Conservation (phyloP, 305 asterid genomes). For the Stenogyne calaminthoides region DNA sequence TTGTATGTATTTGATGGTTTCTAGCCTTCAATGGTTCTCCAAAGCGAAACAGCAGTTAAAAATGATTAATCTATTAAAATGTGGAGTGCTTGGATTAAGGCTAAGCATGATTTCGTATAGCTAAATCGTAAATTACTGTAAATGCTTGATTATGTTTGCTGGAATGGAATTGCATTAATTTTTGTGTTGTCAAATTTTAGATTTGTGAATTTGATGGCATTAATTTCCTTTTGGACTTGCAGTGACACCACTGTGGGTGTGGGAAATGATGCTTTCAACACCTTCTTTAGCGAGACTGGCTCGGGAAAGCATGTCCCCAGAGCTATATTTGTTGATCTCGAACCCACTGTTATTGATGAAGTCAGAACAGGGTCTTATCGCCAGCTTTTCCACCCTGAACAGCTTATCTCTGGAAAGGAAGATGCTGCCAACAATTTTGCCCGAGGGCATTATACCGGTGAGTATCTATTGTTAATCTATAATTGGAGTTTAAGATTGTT, state of each 20-base stretch:
- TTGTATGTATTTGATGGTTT: not conserved
- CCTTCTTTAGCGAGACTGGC: constrained; percentile 77
- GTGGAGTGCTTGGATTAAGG: not conserved
- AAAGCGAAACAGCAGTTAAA: not conserved
- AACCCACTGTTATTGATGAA: constrained; percentile 77
- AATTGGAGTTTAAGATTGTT: not conserved
- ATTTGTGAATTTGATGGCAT: constrained; percentile 20
- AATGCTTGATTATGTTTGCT: constrained; percentile 7
- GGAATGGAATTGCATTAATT: not conserved
- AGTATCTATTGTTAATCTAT: not conserved
- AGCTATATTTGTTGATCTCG: constrained; percentile 76
- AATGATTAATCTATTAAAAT: not conserved
- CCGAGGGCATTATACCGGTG: constrained; percentile 77
- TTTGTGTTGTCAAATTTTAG: constrained; percentile 2
- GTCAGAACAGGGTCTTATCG: constrained; percentile 70
- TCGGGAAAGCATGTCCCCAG: constrained; percentile 79
- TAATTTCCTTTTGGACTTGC: constrained; percentile 35
- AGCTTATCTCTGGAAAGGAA: constrained; percentile 82
- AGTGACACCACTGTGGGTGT: constrained; percentile 66
- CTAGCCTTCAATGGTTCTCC: not conserved
- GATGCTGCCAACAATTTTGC: constrained; percentile 83
- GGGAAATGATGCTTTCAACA: constrained; percentile 72
- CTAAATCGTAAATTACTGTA: not conserved
- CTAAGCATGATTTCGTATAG: not conserved
- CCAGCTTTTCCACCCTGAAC: constrained; percentile 81